Evolutionary conservation across 2,329 filamentous ascomycete genomes (phyloP).

Genomic region (Apiospora pterosperma): DNA sequence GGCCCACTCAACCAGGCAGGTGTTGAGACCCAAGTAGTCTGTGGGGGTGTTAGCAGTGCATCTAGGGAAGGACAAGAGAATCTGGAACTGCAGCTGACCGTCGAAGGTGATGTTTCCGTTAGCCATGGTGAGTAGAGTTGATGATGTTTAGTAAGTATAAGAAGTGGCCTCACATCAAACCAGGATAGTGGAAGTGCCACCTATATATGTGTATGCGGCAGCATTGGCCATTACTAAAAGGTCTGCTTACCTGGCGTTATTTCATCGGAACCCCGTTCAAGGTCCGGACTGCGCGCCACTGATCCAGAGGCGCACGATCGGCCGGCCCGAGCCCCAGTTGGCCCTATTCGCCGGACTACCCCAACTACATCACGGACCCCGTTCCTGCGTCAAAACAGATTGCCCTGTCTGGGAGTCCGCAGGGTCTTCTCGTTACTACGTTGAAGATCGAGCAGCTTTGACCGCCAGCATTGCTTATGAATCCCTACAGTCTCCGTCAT

Average conservation of each 20-base stretch:
- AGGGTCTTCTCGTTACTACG: background rate
- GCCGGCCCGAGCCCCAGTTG: background rate
- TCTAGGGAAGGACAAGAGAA: too few relatives aligned
- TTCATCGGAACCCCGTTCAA: slow-evolving; percentile 10
- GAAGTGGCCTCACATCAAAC: background rate
- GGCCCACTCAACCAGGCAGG: slow-evolving; percentile 51
- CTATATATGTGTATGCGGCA: background rate
- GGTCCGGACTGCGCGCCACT: slow-evolving; percentile 8
- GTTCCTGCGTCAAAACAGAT: background rate
- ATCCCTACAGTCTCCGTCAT: too few relatives aligned
- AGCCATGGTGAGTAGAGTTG: background rate
- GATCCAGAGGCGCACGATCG: background rate
- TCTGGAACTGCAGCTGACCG: background rate
- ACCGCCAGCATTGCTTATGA: too few relatives aligned
- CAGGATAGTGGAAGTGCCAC: background rate
- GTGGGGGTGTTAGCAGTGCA: background rate
- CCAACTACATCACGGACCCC: background rate
- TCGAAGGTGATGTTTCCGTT: slow-evolving; percentile 2
- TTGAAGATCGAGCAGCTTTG: too few relatives aligned
- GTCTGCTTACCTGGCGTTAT: background rate
- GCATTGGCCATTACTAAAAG: background rate
- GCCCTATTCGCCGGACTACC: background rate
- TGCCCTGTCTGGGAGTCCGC: background rate
- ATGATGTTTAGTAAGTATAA: background rate
- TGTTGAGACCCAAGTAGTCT: slow-evolving; percentile 28